Conservation (phyloP, 1,284 basidiomycete genomes). For the Vanrija sp. region DNA sequence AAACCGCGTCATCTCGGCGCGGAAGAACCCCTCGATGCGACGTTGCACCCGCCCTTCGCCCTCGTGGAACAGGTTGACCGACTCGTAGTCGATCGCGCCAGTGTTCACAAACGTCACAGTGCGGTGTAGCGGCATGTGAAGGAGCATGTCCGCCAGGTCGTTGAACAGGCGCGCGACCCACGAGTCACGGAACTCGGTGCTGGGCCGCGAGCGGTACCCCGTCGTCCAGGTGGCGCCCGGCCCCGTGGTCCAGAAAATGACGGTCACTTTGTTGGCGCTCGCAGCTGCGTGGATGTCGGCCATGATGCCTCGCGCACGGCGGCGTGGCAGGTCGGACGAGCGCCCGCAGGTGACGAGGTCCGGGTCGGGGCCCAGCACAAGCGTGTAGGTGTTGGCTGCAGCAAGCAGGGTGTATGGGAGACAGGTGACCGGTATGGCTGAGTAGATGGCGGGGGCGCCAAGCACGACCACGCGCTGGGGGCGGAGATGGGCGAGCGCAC, state of each 20-base stretch:
- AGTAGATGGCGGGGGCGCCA: not conserved
- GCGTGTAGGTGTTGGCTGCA: constrained; percentile 1
- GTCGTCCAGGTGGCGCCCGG: not conserved
- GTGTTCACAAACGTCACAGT: constrained; percentile 3
- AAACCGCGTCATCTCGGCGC: not conserved
- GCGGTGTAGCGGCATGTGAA: not conserved
- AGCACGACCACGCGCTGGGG: not conserved
- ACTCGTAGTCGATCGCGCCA: not conserved
- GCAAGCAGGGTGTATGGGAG: constrained; percentile 3
- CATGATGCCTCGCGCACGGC: not conserved
- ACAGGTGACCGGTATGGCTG: not conserved
- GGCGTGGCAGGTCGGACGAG: not conserved
- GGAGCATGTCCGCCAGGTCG: constrained; percentile 3
- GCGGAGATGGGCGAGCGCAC: not conserved
- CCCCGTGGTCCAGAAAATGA: not conserved
- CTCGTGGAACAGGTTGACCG: not conserved
- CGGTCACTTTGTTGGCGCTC: not conserved
- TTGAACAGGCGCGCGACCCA: constrained; percentile 4
- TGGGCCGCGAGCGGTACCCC: not conserved
- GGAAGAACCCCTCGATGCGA: not conserved
- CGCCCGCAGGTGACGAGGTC: not conserved
- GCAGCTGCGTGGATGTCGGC: constrained; percentile 1
- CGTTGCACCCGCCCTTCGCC: not conserved
- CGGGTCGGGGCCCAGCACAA: not conserved
- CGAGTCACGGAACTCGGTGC: not conserved